These are phyloP conservation scores for Dillenia turbinata DNA, from an alignment of 164 flowering plant genomes.

Conservation along the genomic window DNA sequence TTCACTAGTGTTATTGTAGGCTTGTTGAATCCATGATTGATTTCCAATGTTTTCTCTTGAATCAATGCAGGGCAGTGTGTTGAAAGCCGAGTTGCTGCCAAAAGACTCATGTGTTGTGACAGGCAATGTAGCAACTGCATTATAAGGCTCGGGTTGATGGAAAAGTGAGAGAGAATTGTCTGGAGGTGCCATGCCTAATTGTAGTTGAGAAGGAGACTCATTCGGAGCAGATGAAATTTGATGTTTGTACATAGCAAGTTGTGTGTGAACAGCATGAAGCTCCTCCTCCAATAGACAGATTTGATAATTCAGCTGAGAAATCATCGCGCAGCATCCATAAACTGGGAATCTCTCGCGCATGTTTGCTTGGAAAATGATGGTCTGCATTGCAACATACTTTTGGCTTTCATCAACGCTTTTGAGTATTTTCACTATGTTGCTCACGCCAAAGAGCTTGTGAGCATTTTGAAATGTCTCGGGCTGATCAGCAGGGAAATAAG, in stretches of 20 bases:
- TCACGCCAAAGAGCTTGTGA: slow-evolving; percentile 54
- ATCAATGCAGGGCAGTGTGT: slow-evolving; percentile 5
- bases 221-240: slow-evolving; percentile 8
- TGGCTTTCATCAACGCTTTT: slow-evolving; percentile 21
- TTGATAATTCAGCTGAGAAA: slow-evolving; percentile 18
- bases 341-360: slow-evolving; percentile 43
- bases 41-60: slow-evolving; percentile 26
- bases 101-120: slow-evolving; percentile 14
- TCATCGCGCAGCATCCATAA: slow-evolving; percentile 39
- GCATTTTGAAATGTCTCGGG: slow-evolving; percentile 46
- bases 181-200: slow-evolving; percentile 42
- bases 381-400: slow-evolving; percentile 36
- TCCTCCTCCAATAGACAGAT: slow-evolving; percentile 34
- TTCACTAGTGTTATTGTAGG: slow-evolving; percentile 2
- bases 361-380: slow-evolving; percentile 43
- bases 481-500: slow-evolving; percentile 58
- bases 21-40: slow-evolving; percentile 18
- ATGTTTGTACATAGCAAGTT: slow-evolving; percentile 41
- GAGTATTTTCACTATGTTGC: slow-evolving; percentile 40
- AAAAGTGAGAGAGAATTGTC: slow-evolving; percentile 9
- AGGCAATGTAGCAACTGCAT: slow-evolving; percentile 12
- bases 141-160: slow-evolving; percentile 7
- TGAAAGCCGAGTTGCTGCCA: slow-evolving; percentile 11
- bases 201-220: slow-evolving; percentile 28
- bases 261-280: slow-evolving; percentile 37